phyloP scores from a whole-genome alignment of 805 yeast species.

The Jamesozyma piceae region DNA sequence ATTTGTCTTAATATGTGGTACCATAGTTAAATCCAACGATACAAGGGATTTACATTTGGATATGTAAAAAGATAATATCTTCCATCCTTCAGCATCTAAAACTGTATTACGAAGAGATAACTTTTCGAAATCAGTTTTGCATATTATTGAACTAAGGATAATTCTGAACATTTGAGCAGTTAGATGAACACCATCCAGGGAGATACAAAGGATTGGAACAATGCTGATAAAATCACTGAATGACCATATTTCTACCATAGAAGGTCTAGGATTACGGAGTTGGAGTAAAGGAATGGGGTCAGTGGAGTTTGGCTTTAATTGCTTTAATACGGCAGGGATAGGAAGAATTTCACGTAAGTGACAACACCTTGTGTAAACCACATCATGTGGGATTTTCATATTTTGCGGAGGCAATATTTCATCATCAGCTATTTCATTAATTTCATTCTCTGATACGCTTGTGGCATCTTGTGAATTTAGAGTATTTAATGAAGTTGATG shows the following conservation, averaged over 20 bases:
- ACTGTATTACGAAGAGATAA: constrained; percentile 73
- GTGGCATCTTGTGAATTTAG: constrained; percentile 14
- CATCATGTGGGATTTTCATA: constrained; percentile 43
- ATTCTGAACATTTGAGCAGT: constrained; percentile 68
- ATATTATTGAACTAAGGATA: constrained; percentile 53
- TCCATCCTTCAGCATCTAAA: constrained; percentile 72
- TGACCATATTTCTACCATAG: constrained; percentile 76
- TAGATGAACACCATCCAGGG: constrained; percentile 70
- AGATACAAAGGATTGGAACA: constrained; percentile 70
- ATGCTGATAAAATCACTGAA: constrained; percentile 81
- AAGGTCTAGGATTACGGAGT: constrained; percentile 77
- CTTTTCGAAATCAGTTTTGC: constrained; percentile 58
- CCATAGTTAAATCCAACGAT: constrained; percentile 54
- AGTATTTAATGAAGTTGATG: constrained; percentile 10
- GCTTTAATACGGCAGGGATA: constrained; percentile 79
- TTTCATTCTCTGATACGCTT: constrained; percentile 3
- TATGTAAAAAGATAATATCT: constrained; percentile 64
- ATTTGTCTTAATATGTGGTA: constrained; percentile 31
- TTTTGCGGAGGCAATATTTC: constrained; percentile 25
- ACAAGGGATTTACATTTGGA: constrained; percentile 50
- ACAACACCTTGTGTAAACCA: constrained; percentile 84
- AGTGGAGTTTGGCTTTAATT: constrained; percentile 60
- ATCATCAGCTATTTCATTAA: constrained; percentile 15
- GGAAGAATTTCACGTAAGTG: constrained; percentile 87
- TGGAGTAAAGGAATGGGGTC: constrained; percentile 77